Evolutionary conservation across 495 filamentous ascomycete genomes (phyloP).

Genomic region (Usnea hakonensis): DNA sequence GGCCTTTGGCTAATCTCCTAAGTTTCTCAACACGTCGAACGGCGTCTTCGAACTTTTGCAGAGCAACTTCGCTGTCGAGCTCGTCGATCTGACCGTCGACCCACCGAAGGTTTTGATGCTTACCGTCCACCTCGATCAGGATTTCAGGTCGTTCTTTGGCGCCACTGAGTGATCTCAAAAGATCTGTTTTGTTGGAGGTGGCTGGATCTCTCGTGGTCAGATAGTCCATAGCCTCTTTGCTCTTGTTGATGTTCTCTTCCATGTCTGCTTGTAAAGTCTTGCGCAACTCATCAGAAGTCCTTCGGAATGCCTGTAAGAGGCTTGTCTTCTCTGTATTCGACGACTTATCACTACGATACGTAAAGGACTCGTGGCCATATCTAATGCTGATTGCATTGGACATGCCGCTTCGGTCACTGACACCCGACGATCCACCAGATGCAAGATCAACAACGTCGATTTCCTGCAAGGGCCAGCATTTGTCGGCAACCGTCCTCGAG

Average conservation of each 20-base stretch:
- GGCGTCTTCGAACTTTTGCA: conserved; percentile 81
- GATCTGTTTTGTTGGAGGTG: conserved; percentile 61
- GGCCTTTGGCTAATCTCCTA: conserved; percentile 62
- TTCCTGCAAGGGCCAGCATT: conserved; percentile 90
- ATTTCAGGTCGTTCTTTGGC: conserved; percentile 58
- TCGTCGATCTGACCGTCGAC: conserved; percentile 93
- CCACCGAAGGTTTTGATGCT: conserved; percentile 91
- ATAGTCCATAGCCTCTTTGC: conserved; percentile 73
- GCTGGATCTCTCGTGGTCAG: conserved; percentile 65
- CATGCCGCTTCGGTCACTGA: conserved; percentile 53
- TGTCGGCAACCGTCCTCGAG: conserved; percentile 79
- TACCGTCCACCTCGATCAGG: conserved; percentile 91
- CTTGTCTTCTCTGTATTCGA: conserved; percentile 67
- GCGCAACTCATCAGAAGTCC: conserved; percentile 82
- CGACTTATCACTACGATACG: conserved; percentile 74
- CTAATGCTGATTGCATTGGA: conserved; percentile 85
- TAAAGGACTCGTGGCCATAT: conserved; percentile 84
- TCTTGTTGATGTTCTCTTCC: conserved; percentile 68
- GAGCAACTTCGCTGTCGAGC: conserved; percentile 88
- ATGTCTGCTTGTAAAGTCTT: conserved; percentile 74
- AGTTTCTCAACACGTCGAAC: conserved; percentile 77
- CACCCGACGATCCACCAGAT: conserved; percentile 48
- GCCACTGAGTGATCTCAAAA: conserved; percentile 56
- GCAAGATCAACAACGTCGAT: conserved; percentile 86
- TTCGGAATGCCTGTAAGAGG: conserved; percentile 79